Base-by-base conservation (phyloP, 1,284 basidiomycete species). In the Dichomitus squalens region DNA sequence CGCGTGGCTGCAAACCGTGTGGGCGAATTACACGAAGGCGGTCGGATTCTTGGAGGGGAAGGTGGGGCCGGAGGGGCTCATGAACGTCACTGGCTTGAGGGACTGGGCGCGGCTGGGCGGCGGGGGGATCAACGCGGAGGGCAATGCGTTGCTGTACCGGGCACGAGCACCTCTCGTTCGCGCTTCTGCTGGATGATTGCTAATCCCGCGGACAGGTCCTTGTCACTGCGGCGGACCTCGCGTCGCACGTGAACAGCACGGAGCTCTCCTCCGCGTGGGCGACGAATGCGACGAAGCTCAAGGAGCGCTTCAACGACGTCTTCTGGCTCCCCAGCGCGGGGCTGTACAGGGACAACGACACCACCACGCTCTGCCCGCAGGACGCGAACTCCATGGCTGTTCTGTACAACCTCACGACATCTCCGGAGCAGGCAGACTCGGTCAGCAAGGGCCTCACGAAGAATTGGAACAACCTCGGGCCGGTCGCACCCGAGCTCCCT, bases 1-100 rank as follows among this genome's bases (percentile, higher is more conserved):
- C 29, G 75, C 70, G 5, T 81, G 79, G 68, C 68, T 82, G 14
- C 57, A 71, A 60, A 66, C 57, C 7, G 70, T 80, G 7, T 83
- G 81, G 81, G 60, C 70, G n/a, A 82, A 82, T 64, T 82, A 80
- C 66, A 82, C 80, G 0, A 76, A 74, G 58, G 81, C 80, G 0
- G 69, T 82, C 1, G 68, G 65, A 14, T 82, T 77, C 67, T 68
- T 82, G 44, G 72, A 76, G 52, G 66, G 70, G 49, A 78, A 81
- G 55, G 75, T 82, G 0, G 79, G 79, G 48, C 61, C 65, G 0
- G 73, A 75, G 9, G 81, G 81, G 0, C 66, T 83, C 41, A 75
- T 81, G 70, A 75, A 82, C 60, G 76, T 82, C 11, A 79, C 79
- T 5, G 64, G 73, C 44, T 43, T 78, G 68, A 72, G 79, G 39